Evolutionary conservation across 2,329 filamentous ascomycete genomes (phyloP), one percentile per base, ranked within the genome.

Genomic region (Diaporthe sp.): DNA sequence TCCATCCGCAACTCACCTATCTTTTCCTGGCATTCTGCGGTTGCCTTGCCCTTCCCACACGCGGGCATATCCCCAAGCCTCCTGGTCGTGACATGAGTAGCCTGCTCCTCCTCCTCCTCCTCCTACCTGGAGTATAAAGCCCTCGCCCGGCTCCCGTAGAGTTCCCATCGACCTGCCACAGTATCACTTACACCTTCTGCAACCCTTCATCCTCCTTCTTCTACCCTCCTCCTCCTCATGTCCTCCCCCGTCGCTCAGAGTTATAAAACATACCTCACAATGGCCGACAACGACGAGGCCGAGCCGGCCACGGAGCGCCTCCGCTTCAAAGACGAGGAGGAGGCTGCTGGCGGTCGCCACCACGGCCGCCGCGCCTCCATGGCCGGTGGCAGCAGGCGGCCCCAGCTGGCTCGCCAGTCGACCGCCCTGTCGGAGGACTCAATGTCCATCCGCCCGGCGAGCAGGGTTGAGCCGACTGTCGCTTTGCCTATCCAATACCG

Each of bases 401-500:
- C 67, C 35, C 57, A 52, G 38, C 47, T 72, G 30, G 73, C 58
- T 67, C 73, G 73, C 30, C 40, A 35, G 35, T 58, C 73, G 50
- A 74, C 73, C 1, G 73, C 47, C n/a, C 15, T 74, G 50, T 74
- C 73, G 17, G 73, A 74, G 54, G 73, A 74, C 58, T 66, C 67
- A 15, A 58, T 72, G 25, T 72, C 73, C 12, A 40, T 74, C 45
- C 68, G 68, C 25, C 72, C 67, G 12, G 4, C 17, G 7, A 66
- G 67, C 38, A 42, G 72, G 17, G 60, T 50, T 15, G 85, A 87
- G 72, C 85, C 84, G 6, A 79, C 82, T 2, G 81, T 84, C 19
- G 83, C 82, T 4, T 80, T 89, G 66, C 88, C 88, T n/a, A 88
- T 89, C 71, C 86, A 89, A 76, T 90, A 90, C 78, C 86, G 88